Evolutionary conservation across 371 early-diverging fungal genomes (phyloP).

Genomic region (Mortierella sp.): DNA sequence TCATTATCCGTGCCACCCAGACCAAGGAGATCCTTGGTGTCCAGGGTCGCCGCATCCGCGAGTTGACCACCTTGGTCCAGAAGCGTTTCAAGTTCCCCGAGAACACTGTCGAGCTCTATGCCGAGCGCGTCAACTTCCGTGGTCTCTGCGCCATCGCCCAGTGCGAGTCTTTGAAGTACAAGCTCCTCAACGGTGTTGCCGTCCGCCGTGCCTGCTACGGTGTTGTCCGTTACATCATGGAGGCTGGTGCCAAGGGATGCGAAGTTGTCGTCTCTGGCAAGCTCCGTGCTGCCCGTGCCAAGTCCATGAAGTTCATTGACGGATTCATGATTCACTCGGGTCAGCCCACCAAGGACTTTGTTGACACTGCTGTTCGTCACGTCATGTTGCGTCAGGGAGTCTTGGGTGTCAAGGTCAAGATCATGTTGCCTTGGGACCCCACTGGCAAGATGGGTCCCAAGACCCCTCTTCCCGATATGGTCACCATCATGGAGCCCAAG

Average conservation of each 20-base stretch:
- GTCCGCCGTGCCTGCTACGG: slow-evolving; percentile 99
- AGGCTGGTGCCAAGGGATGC: slow-evolving; percentile 99
- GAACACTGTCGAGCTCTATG: slow-evolving; percentile 97
- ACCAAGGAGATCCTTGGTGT: slow-evolving; percentile 99
- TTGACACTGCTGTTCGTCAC: slow-evolving; percentile 98
- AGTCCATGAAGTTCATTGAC: slow-evolving; percentile 99
- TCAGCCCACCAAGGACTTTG: slow-evolving; percentile 97
- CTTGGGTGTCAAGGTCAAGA: slow-evolving; percentile 99
- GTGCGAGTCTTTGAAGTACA: slow-evolving; percentile 98
- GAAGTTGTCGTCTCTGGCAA: slow-evolving; percentile 99
- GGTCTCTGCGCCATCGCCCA: slow-evolving; percentile 99
- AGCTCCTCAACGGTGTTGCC: slow-evolving; percentile 97
- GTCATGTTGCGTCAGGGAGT: slow-evolving; percentile 99
- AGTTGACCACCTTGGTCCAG: slow-evolving; percentile 98
- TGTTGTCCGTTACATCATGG: slow-evolving; percentile 99
- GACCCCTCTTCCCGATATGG: slow-evolving; percentile 96
- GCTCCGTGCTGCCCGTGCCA: slow-evolving; percentile 99
- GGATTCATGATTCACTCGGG: slow-evolving; percentile 99
- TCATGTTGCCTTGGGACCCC: slow-evolving; percentile 99
- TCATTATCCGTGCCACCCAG: slow-evolving; percentile 99
- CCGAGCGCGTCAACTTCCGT: slow-evolving; percentile 98
- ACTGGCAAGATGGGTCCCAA: slow-evolving; percentile 97
- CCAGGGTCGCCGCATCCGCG: slow-evolving; percentile 99
- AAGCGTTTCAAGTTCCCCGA: slow-evolving; percentile 99
- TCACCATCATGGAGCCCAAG: slow-evolving; percentile 97